These are phyloP conservation scores for Fusarium fracticaudum DNA, from an alignment of 2,329 filamentous ascomycete genomes.

Conservation along the genomic window DNA sequence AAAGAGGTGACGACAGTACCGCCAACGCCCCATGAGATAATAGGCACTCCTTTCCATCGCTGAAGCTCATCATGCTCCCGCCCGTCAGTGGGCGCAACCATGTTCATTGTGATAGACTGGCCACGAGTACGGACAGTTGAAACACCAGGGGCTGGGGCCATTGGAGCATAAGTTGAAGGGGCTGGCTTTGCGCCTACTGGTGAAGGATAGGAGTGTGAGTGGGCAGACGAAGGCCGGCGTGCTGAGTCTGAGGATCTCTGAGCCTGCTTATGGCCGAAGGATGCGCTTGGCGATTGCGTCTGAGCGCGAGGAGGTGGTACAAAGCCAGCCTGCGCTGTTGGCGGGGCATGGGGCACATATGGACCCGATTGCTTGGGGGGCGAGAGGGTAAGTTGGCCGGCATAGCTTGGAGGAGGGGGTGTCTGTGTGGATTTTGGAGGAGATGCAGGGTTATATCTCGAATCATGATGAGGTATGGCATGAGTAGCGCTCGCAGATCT, in stretches of 20 bases:
- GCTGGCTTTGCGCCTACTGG: constrained; percentile 44
- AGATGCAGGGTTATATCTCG: constrained; percentile 52
- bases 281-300: constrained; percentile 68
- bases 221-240: constrained; percentile 64
- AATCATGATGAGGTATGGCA: constrained; percentile 43
- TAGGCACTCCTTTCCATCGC: constrained; percentile 89
- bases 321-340: constrained; percentile 52
- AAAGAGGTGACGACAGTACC: constrained; percentile 86
- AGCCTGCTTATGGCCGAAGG: constrained; percentile 51
- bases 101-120: constrained; percentile 64
- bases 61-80: constrained; percentile 80
- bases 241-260: constrained; percentile 53
- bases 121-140: constrained; percentile 56
- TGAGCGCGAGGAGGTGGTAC: constrained; percentile 67
- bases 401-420: constrained; percentile 57
- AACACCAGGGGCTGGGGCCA: constrained; percentile 5
- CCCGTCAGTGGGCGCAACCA: constrained; percentile 71
- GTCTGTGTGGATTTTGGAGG: constrained; percentile 52
- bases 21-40: constrained; percentile 89
- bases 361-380: constrained; percentile 64
- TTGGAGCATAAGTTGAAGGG: constrained; percentile 43
- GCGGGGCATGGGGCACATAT: constrained; percentile 57
- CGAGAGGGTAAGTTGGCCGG: constrained; percentile 58
- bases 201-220: constrained; percentile 55
- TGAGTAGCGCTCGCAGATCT: constrained; percentile 42